Evolutionary conservation across 2,329 filamentous ascomycete species (phyloP).

Genomic region (Allantophomopsis lycopodina): DNA sequence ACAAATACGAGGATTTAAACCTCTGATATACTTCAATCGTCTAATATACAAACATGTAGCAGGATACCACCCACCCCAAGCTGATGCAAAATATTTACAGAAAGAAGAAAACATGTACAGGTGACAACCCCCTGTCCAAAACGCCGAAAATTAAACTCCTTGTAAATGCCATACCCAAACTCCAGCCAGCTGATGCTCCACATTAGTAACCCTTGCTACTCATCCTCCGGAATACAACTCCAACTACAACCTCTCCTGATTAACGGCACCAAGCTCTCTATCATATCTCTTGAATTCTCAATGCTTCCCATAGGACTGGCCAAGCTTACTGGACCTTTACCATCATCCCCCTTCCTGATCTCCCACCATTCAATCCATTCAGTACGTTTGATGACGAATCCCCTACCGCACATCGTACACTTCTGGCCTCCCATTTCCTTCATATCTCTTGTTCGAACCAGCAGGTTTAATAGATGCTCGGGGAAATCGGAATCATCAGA

Average conservation of each 20-base stretch:
- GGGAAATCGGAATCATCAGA: constrained; percentile 11
- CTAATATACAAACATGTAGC: too few species aligned
- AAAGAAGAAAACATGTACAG: too few species aligned
- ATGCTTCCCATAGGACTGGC: constrained; percentile 9
- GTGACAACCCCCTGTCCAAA: too few species aligned
- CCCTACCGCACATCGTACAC: constrained; percentile 37
- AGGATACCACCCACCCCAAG: too few species aligned
- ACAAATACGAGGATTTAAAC: too few species aligned
- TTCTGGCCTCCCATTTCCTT: constrained; percentile 31
- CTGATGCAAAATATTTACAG: too few species aligned
- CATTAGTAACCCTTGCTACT: too few species aligned
- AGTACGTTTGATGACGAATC: constrained; percentile 33
- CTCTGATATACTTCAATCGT: too few species aligned
- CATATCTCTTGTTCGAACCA: constrained; percentile 5
- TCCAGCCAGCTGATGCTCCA: too few species aligned
- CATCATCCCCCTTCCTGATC: constrained; percentile 12
- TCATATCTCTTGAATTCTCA: constrained; percentile 15
- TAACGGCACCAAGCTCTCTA: constrained; percentile 18
- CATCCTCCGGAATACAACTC: constrained; percentile 13
- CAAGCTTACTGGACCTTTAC: constrained; percentile 7
- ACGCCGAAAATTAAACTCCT: too few species aligned
- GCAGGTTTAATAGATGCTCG: constrained; percentile 7
- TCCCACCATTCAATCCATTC: constrained; percentile 54
- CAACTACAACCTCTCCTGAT: constrained; percentile 21
- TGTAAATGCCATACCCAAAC: too few species aligned